Evolutionary conservation across 345 rosid genomes (phyloP).

Genomic region (Sonneratia alba): DNA sequence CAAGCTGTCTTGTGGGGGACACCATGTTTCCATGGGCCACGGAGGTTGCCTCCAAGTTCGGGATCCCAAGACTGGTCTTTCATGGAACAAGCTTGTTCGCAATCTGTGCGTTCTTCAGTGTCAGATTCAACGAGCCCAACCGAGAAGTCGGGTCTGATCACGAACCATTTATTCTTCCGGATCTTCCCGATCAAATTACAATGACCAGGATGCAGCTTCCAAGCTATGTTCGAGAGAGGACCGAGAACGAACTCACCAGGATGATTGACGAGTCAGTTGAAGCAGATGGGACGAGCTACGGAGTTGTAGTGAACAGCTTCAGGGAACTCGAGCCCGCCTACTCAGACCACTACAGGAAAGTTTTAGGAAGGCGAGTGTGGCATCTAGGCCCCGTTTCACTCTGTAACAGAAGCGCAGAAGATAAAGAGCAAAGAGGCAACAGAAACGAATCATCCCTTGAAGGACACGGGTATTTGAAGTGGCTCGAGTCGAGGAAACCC

Average conservation of each 20-base stretch:
- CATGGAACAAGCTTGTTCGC: conserved; percentile 39
- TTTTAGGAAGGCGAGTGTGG: conserved; percentile 9
- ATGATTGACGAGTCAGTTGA: neutral
- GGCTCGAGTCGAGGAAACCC: conserved; percentile 22
- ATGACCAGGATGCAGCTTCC: conserved; percentile 20
- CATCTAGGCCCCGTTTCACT: conserved; percentile 14
- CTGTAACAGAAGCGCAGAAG: conserved; percentile 4
- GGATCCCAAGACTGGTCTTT: conserved; percentile 39
- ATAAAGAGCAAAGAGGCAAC: conserved; percentile 20
- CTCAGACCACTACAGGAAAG: conserved; percentile 6
- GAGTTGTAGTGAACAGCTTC: conserved; percentile 14
- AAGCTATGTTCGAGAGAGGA: neutral
- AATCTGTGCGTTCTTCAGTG: conserved; percentile 9
- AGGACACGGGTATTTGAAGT: conserved; percentile 26
- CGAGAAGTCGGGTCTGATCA: conserved; percentile 18
- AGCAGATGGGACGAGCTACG: conserved; percentile 9
- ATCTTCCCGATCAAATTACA: conserved; percentile 17
- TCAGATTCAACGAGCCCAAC: conserved; percentile 27
- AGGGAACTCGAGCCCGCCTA: conserved; percentile 17
- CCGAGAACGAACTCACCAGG: conserved; percentile 6
- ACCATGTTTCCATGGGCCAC: conserved; percentile 49
- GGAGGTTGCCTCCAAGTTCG: conserved; percentile 24
- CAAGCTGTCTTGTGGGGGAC: too few relatives aligned
- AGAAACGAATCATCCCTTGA: conserved; percentile 12
- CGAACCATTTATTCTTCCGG: conserved; percentile 22